Percentiles rank a stretch among this genome's conserved stretches.
These are phyloP conservation scores for Cyanodermella asteris DNA, from an alignment of 2,329 filamentous ascomycete species.

Conservation along the genomic window DNA sequence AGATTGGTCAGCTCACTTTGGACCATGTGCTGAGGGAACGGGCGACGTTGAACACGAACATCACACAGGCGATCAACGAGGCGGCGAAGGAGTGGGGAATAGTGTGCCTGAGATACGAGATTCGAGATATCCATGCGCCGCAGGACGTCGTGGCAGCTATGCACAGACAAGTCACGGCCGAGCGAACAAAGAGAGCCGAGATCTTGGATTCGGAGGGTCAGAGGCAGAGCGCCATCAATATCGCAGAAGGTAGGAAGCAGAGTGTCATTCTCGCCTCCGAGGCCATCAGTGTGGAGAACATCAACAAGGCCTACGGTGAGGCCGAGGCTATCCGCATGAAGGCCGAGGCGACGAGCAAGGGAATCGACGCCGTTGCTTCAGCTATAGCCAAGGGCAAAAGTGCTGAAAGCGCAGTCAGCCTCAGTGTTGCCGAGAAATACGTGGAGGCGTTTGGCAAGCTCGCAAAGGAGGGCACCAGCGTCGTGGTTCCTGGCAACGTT, in stretches of 20 bases:
- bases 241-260: conserved; percentile 93
- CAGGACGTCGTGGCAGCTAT: conserved; percentile 87
- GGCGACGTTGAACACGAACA: conserved; percentile 87
- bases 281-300: conserved; percentile 69
- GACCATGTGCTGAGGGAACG: conserved; percentile 97
- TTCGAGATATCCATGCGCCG: conserved; percentile 91
- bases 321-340: conserved; percentile 79
- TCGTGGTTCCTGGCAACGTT: conserved; percentile 91
- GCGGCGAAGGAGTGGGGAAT: conserved; percentile 94
- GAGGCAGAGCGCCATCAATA: conserved; percentile 93
- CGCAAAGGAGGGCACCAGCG: conserved; percentile 83
- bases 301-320: conserved; percentile 84
- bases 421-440: conserved; percentile 91
- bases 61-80: conserved; percentile 97
- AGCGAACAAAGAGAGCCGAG: conserved; percentile 91
- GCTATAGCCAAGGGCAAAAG: conserved; percentile 52
- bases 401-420: conserved; percentile 64
- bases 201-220: conserved; percentile 96
- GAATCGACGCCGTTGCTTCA: conserved; percentile 67
- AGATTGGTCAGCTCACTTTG: conserved; percentile 88
- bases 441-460: conserved; percentile 85
- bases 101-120: conserved; percentile 89
- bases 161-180: conserved; percentile 94
- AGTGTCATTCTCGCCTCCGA: conserved; percentile 90
- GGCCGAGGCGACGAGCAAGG: conserved; percentile 63